Conservation (phyloP, 2,329 filamentous ascomycete genomes). For the Venturia asperata region DNA sequence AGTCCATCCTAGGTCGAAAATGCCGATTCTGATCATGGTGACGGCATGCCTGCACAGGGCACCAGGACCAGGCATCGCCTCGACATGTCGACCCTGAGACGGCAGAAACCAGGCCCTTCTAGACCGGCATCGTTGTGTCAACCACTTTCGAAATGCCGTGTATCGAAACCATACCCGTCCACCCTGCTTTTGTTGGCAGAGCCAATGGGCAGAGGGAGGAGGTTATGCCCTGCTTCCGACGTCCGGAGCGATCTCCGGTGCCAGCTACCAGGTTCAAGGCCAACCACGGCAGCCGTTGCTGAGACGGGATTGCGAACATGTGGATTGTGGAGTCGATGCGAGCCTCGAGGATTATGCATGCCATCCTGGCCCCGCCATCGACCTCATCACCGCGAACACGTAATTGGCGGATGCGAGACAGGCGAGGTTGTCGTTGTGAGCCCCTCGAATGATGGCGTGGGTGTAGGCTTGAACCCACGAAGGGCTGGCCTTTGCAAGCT, state of each 20-base stretch:
- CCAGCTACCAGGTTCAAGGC: background rate
- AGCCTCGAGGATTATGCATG: too few species aligned
- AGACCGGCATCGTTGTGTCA: background rate
- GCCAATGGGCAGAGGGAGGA: background rate
- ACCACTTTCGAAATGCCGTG: background rate
- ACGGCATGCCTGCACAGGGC: background rate
- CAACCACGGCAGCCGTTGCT: background rate
- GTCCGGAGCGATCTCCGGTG: background rate
- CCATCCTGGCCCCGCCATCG: background rate
- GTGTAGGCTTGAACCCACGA: background rate
- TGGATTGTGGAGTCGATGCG: too few species aligned
- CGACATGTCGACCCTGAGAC: background rate
- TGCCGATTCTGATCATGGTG: background rate
- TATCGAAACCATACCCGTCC: background rate
- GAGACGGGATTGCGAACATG: background rate
- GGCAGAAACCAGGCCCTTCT: background rate
- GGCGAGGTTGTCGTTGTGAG: background rate
- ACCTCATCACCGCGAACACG: background rate
- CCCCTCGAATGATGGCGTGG: background rate
- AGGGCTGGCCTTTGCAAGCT: background rate
- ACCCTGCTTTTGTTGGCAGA: background rate
- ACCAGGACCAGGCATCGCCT: background rate
- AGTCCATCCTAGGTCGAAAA: background rate
- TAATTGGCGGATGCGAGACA: too few species aligned
- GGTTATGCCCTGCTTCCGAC: too few species aligned